Base-by-base conservation (phyloP, 23 red algal genomes). In the Agarophyton chilense region DNA sequence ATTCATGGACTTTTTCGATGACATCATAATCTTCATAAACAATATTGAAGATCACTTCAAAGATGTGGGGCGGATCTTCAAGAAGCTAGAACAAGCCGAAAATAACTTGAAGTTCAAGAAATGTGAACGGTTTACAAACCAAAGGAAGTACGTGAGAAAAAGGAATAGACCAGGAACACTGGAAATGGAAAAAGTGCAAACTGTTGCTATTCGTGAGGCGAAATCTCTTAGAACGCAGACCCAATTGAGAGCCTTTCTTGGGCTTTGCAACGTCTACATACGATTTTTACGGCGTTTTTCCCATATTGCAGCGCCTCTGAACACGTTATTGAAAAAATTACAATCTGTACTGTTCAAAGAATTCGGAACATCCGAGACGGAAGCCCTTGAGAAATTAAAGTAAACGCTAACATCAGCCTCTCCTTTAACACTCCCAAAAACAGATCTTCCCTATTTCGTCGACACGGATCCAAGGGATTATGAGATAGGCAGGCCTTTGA, bases 321-420 rank as follows among this genome's bases (percentile, higher is more conserved):
- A 74, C 34, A 13, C 36, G 5, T 34, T 36, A 22, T 47, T 47
- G 36, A 39, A 74, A 24, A 74, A 47, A 74, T 7, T 7, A 22
- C 7, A 10, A 39, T 24, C 68, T 8, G 6, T n/a, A 74, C 68
- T 33, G 31, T 70, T 46, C 10, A 21, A 43, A 6, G 31, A 46
- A 45, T 43, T 31, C 28, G 38, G 81, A 14, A 72, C 10, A 12
- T 6, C 39, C 81, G 56, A 85, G 38, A 39, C 60, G 13, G 34
- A 67, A 36, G 81, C 81, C 21, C 72, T 85, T 33, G 61, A 70
- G 17, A 63, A 6, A 26, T 24, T 85, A 38, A 85, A 67, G 42
- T 14, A 28, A 4, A 63, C 18, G 31, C 54, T 85, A 11, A 41
- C 45, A 4, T 64, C 11, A 34, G 43, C 54, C 31, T 56, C 81